Percentiles rank a stretch among this genome's conserved stretches.
Evolutionary conservation across 2,329 filamentous ascomycete species (phyloP).

Genomic region (Diaporthe eres): DNA sequence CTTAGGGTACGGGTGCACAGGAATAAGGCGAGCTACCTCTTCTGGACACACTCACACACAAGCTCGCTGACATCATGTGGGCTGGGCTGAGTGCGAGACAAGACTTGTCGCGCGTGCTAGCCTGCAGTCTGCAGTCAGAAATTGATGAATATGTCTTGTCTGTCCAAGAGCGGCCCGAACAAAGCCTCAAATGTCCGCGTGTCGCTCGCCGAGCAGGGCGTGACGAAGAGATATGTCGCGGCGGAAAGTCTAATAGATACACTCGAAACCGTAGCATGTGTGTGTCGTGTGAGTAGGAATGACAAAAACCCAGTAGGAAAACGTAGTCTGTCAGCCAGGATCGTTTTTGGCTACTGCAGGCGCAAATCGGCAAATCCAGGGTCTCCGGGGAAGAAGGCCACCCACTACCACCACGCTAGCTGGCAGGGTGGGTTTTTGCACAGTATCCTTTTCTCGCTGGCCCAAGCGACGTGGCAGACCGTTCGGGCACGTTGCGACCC

Average conservation of each 20-base stretch:
- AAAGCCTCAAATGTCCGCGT: slow-evolving; percentile 15
- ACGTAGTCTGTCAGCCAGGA: slow-evolving; percentile 23
- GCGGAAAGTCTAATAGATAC: slow-evolving; percentile 18
- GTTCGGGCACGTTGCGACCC: slow-evolving; percentile 28
- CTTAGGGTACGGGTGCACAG: slow-evolving; percentile 19
- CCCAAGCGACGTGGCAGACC: slow-evolving; percentile 24
- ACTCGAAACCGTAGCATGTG: not conserved
- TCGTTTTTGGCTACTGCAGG: not conserved
- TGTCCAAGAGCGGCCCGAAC: slow-evolving; percentile 8
- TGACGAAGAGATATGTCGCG: not conserved
- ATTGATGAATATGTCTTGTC: slow-evolving; percentile 25
- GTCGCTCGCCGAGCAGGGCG: slow-evolving; percentile 15
- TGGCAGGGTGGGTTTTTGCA: slow-evolving; percentile 16
- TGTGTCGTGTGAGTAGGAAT: slow-evolving; percentile 1
- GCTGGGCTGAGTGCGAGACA: slow-evolving; percentile 25
- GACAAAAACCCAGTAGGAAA: not conserved
- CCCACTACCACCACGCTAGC: slow-evolving; percentile 5
- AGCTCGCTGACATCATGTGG: slow-evolving; percentile 28
- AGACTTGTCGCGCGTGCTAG: slow-evolving; percentile 26
- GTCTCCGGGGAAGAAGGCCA: slow-evolving; percentile 23
- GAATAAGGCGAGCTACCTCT: not conserved
- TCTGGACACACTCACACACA: not conserved
- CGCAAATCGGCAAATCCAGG: slow-evolving; percentile 30
- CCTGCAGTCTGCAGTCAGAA: slow-evolving; percentile 11
- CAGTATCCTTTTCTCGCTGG: slow-evolving; percentile 21